Percentiles rank a stretch among this genome's conserved stretches.
These are phyloP conservation scores for Saturnispora ahearnii DNA, from an alignment of 805 yeast genomes.

Conservation along the genomic window DNA sequence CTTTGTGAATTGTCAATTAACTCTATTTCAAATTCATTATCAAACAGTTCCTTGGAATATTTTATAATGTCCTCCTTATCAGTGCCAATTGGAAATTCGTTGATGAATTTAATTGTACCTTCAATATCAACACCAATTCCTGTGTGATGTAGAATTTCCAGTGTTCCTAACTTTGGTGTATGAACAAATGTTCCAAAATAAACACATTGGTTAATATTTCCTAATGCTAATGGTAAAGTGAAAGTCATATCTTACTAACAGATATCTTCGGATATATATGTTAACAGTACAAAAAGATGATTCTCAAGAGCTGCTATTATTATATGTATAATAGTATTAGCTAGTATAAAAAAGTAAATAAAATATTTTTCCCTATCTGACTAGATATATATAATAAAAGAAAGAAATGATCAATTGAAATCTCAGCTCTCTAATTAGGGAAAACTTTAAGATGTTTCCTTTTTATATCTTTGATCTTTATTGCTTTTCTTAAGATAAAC, in stretches of 20 bases:
- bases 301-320: too few relatives aligned
- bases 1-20: constrained; percentile 30
- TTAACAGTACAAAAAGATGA: too few relatives aligned
- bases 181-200: constrained; percentile 69
- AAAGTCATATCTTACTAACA: neutral
- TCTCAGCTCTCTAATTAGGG: too few relatives aligned
- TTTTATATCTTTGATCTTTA: too few relatives aligned
- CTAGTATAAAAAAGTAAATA: too few relatives aligned
- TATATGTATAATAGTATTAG: too few relatives aligned
- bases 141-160: constrained; percentile 48
- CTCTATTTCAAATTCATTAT: constrained; percentile 18
- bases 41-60: constrained; percentile 3
- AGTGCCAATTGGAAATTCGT: constrained; percentile 12
- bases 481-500: neutral
- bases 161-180: constrained; percentile 48
- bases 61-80: constrained; percentile 9
- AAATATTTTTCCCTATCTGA: too few relatives aligned
- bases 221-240: neutral
- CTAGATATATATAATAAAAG: too few relatives aligned
- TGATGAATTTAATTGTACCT: constrained; percentile 44
- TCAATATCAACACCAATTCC: constrained; percentile 52
- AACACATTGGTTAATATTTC: constrained; percentile 28
- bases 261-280: neutral
- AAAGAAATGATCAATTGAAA: too few relatives aligned
- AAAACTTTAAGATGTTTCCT: too few relatives aligned